Conservation (phyloP, 305 asterid genomes). For the Fraxinus paxiana region DNA sequence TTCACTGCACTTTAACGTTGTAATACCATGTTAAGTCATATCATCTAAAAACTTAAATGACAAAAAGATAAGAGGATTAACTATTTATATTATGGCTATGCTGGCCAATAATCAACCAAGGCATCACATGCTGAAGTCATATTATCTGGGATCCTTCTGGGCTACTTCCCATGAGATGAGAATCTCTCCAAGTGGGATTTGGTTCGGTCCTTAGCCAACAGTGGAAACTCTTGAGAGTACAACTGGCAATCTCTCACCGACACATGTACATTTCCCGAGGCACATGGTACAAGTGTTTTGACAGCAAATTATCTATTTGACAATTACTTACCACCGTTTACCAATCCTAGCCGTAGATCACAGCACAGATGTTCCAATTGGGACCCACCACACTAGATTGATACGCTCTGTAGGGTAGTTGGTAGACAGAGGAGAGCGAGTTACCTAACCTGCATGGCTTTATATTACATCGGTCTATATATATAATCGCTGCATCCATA, state of each 20-base stretch:
- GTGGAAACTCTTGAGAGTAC: too few species aligned
- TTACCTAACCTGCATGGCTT: background rate
- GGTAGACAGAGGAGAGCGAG: conserved; percentile 22
- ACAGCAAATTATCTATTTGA: background rate
- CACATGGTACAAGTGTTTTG: conserved; percentile 15
- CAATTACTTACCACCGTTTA: background rate
- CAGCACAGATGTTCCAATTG: background rate
- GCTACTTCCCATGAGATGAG: background rate
- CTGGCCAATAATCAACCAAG: background rate
- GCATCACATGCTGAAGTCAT: background rate
- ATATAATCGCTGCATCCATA: background rate
- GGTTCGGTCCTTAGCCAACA: too few species aligned
- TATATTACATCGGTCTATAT: conserved; percentile 28
- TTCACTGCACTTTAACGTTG: too few species aligned
- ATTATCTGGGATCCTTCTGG: background rate
- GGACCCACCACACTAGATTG: background rate
- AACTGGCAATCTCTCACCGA: conserved; percentile 14
- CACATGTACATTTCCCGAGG: conserved; percentile 16
- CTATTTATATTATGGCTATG: too few species aligned
- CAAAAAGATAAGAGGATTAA: too few species aligned
- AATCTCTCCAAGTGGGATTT: background rate
- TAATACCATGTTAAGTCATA: background rate
- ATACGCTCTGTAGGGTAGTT: background rate
- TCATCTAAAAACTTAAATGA: too few species aligned
- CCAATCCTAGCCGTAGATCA: conserved; percentile 27